phyloP scores from a whole-genome alignment of 192 early-diverging fungal species.

The Paraglomus occultum region DNA sequence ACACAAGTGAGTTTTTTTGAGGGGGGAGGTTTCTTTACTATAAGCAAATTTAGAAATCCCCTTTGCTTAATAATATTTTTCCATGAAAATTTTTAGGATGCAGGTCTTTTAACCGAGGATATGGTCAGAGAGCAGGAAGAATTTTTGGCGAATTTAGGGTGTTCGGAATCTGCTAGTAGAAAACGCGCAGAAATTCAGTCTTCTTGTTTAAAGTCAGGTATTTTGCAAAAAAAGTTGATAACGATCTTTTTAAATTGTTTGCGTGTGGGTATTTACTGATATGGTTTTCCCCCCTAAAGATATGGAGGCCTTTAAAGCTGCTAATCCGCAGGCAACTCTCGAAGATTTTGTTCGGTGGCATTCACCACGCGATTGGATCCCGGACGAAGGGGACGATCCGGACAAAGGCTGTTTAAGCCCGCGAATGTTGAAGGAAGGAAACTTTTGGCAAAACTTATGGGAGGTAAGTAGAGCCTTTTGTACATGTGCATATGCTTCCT shows the following conservation, averaged over 20 bases:
- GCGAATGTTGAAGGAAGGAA: constrained; percentile 78
- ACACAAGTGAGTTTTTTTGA: constrained; percentile 53
- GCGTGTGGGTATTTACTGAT: neutral
- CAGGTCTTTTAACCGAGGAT: constrained; percentile 85
- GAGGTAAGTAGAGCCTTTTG: constrained; percentile 38
- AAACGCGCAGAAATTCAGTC: constrained; percentile 77
- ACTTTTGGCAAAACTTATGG: constrained; percentile 91
- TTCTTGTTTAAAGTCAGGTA: constrained; percentile 67
- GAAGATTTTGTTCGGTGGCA: constrained; percentile 96
- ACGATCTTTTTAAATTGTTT: neutral
- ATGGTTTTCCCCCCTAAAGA: constrained; percentile 40
- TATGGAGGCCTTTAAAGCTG: constrained; percentile 94
- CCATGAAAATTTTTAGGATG: constrained; percentile 46
- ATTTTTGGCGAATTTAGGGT: constrained; percentile 75
- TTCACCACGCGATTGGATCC: constrained; percentile 91
- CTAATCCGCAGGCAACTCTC: constrained; percentile 73
- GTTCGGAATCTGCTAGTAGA: constrained; percentile 65
- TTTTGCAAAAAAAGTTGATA: neutral
- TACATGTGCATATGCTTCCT: neutral
- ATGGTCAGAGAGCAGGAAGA: constrained; percentile 80
- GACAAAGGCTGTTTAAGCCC: constrained; percentile 56
- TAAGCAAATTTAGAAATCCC: neutral
- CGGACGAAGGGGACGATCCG: constrained; percentile 48
- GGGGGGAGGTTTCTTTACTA: neutral
- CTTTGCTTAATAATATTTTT: constrained; percentile 19